Conservation (phyloP, 495 filamentous ascomycete species). For the Copromyces sp. region DNA sequence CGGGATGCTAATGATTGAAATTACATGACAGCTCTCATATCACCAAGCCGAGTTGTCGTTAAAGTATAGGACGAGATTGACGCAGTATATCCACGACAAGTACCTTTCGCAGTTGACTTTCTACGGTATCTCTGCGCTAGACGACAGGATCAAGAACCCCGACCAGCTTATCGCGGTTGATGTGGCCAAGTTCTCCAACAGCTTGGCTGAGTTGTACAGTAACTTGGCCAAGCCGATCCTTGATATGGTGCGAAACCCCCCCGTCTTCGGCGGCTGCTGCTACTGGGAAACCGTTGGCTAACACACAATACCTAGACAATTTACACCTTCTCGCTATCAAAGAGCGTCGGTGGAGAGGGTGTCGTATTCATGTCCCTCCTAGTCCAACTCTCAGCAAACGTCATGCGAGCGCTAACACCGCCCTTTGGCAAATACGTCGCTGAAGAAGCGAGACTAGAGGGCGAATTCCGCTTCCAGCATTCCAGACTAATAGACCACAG, state of each 20-base stretch:
- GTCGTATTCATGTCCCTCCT: constrained; percentile 88
- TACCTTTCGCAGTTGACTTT: constrained; percentile 96
- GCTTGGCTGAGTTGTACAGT: constrained; percentile 87
- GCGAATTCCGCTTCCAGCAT: constrained; percentile 93
- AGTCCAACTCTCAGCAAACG: constrained; percentile 81
- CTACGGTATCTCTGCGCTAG: constrained; percentile 88
- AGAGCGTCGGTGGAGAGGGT: constrained; percentile 89
- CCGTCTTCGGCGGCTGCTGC: neutral
- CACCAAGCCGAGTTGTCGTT: constrained; percentile 92
- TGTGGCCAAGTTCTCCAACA: constrained; percentile 91
- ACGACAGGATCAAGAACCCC: constrained; percentile 97
- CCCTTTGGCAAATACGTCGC: constrained; percentile 98
- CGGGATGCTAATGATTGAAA: constrained; percentile 1
- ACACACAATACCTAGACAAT: constrained; percentile 41
- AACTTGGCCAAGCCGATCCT: constrained; percentile 93
- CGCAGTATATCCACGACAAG: constrained; percentile 82
- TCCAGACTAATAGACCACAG: constrained; percentile 88
- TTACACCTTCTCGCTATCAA: constrained; percentile 87
- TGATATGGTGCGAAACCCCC: constrained; percentile 58
- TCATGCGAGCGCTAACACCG: constrained; percentile 93
- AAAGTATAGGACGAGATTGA: constrained; percentile 84
- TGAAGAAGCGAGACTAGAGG: constrained; percentile 87
- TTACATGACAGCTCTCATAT: constrained; percentile 65
- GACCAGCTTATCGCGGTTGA: constrained; percentile 97
- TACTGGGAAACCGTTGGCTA: constrained; percentile 6